Evolutionary conservation across 495 filamentous ascomycete species (phyloP), one percentile per base, ranked within the genome.

Genomic region (Penicillium canariense): DNA sequence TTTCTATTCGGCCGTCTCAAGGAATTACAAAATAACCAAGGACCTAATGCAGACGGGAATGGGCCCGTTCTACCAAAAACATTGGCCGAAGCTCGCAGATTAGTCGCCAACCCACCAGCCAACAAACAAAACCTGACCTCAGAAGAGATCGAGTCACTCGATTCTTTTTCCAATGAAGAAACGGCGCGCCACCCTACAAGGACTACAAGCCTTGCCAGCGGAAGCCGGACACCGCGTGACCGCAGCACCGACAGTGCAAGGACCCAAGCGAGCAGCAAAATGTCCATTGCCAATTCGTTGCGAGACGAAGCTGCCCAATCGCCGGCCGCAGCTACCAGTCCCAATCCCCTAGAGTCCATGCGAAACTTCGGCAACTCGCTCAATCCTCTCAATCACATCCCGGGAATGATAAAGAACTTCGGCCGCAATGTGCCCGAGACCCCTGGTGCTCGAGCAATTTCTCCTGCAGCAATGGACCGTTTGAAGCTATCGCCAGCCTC

Each of bases 1-100:
- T 95, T 97, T 55, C 74, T 97, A 9, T 86, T 99, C 46, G 93
- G 93, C 32, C 89, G 91, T 58, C 82, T 97, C 23, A 87, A 87
- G 60, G 91, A 96, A 59, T 64, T 74, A 42, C 75, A 78, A 45
- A 64, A 60, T 42, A 75, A 56, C 40, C 80, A 77, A 28, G 67
- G 65, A n/a, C 58, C 74, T 35, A 72, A 72, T 40, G 68, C 74
- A 43, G 72, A 76, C 18, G 69, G 71, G 11, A 54, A 53, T 20
- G 65, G 53, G 25, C 57, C 74, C 4, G 63, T 86, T 23, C 75
- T 96, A 1, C 94, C 94, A 11, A 90, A 89, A 55, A 97, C 94
- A 7, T 74, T 98, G 1, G 94, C 94, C 48, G 94, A 98, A 58
- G 94, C 92, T 20, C 82, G 91, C 38, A 91, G 87, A 67, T 80